Percentiles rank a stretch among this genome's conserved stretches.
Conservation (phyloP, 2,329 filamentous ascomycete species). For the Ascomycota sp. region DNA sequence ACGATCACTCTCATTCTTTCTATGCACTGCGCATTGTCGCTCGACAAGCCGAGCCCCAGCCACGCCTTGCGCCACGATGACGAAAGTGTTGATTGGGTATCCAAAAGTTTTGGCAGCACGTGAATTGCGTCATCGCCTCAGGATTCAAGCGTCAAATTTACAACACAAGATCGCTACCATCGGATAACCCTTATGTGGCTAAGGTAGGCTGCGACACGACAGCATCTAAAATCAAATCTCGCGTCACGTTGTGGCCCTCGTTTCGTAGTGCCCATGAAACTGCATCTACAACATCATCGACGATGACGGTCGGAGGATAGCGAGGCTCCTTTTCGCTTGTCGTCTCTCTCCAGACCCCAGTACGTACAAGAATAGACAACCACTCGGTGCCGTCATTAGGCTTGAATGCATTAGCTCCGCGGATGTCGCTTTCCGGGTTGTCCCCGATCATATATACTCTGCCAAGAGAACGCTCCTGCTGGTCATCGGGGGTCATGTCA, state of each 20-base stretch:
- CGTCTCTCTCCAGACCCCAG: slow-evolving; percentile 46
- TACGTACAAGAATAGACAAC: slow-evolving; percentile 58
- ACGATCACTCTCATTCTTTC: too few relatives aligned
- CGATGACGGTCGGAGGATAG: slow-evolving; percentile 41
- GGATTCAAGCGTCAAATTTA: too few relatives aligned
- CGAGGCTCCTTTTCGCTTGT: slow-evolving; percentile 26
- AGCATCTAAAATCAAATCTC: slow-evolving; percentile 5
- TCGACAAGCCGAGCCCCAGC: too few relatives aligned
- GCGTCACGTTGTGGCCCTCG: slow-evolving; percentile 20
- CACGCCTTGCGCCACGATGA: too few relatives aligned
- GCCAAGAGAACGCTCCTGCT: slow-evolving; percentile 30
- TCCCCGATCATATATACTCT: slow-evolving; percentile 90
- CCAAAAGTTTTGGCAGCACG: too few relatives aligned
- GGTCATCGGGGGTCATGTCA: slow-evolving; percentile 6
- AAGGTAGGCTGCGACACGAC: too few relatives aligned
- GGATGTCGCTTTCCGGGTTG: slow-evolving; percentile 77
- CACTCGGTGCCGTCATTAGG: slow-evolving; percentile 52
- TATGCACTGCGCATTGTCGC: too few relatives aligned
- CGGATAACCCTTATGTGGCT: too few relatives aligned
- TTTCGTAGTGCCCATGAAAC: slow-evolving; percentile 55
- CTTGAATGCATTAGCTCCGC: slow-evolving; percentile 59
- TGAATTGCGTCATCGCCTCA: too few relatives aligned
- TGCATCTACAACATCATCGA: slow-evolving; percentile 55
- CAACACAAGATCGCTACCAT: too few relatives aligned
- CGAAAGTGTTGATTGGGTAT: too few relatives aligned